Conservation (phyloP, 805 yeast species). For the Cyberlindnera sargentensis region DNA sequence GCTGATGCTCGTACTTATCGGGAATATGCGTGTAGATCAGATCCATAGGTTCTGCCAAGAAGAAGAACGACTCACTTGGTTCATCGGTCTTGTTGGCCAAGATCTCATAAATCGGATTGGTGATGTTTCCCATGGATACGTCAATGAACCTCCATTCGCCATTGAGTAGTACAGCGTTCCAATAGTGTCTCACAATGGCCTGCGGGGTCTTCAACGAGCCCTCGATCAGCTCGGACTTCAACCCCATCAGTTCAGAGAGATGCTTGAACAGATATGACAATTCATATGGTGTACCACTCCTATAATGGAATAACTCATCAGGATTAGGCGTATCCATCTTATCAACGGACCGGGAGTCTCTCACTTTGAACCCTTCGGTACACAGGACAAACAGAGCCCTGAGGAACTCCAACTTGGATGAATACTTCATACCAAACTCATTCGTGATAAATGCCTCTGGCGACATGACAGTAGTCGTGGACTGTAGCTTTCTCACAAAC, state of each 20-base stretch:
- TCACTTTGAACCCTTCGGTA: constrained; percentile 48
- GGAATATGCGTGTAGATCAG: constrained; percentile 86
- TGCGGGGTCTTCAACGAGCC: constrained; percentile 84
- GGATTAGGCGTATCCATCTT: constrained; percentile 25
- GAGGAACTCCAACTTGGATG: constrained; percentile 48
- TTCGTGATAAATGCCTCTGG: constrained; percentile 49
- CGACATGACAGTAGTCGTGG: constrained; percentile 34
- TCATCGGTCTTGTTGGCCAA: constrained; percentile 25
- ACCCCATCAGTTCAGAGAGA: constrained; percentile 61
- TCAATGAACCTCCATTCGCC: constrained; percentile 80
- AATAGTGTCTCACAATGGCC: constrained; percentile 70
- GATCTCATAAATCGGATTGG: constrained; percentile 44
- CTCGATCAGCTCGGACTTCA: constrained; percentile 67
- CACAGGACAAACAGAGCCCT: constrained; percentile 61
- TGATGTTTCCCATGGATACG: constrained; percentile 52
- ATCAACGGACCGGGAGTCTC: constrained; percentile 16
- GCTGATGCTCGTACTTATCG: constrained; percentile 70
- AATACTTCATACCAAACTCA: constrained; percentile 45
- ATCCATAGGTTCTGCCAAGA: constrained; percentile 68
- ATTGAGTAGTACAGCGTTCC: constrained; percentile 76
- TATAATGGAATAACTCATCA: constrained; percentile 35
- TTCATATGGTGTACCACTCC: constrained; percentile 61
- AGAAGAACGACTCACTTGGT: constrained; percentile 49
- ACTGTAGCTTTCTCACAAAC: constrained; percentile 29
- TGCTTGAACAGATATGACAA: constrained; percentile 69